phyloP scores from a whole-genome alignment of 495 filamentous ascomycete species.

The Tuber borchii region DNA sequence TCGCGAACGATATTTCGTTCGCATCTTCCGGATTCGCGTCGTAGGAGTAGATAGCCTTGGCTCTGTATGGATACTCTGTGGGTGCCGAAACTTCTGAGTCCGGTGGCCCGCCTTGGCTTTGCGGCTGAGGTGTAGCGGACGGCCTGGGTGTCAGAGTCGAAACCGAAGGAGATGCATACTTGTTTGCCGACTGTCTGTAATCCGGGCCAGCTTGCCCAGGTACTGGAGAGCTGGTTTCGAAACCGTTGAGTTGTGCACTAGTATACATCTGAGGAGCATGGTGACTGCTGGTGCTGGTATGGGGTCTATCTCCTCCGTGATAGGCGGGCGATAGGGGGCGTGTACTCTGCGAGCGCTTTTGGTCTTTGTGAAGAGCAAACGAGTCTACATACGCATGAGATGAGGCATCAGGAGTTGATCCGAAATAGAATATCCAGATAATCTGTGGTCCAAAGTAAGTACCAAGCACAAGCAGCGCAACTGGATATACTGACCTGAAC shows the following conservation, averaged over 20 bases:
- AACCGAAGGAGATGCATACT: constrained; percentile 50
- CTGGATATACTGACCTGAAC: constrained; percentile 58
- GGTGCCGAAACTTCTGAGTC: constrained; percentile 63
- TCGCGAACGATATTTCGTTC: constrained; percentile 94
- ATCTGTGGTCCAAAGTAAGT: constrained; percentile 53
- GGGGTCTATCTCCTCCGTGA: constrained; percentile 56
- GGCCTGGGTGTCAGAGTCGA: constrained; percentile 38
- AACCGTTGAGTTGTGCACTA: constrained; percentile 84
- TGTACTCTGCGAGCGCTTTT: constrained; percentile 52
- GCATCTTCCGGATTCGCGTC: constrained; percentile 97
- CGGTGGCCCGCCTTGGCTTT: constrained; percentile 33
- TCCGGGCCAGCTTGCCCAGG: constrained; percentile 58
- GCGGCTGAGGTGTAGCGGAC: constrained; percentile 36
- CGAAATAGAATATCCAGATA: constrained; percentile 98
- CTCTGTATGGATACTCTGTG: constrained; percentile 92
- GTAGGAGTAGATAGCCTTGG: constrained; percentile 97
- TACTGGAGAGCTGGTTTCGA: constrained; percentile 91
- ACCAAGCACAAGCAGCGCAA: constrained; percentile 6
- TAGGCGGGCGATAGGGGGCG: constrained; percentile 64
- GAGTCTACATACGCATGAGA: constrained; percentile 91
- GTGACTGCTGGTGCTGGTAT: constrained; percentile 68
- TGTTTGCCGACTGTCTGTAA: constrained; percentile 52
- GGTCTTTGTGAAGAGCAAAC: constrained; percentile 86
- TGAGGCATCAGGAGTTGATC: constrained; percentile 79
- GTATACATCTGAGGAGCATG: constrained; percentile 94